A percentile compares a stretch with the other conserved stretches of the same genome.
Evolutionary conservation across 2,329 filamentous ascomycete genomes (phyloP).

Genomic region (Sphaerulina vaccinii): DNA sequence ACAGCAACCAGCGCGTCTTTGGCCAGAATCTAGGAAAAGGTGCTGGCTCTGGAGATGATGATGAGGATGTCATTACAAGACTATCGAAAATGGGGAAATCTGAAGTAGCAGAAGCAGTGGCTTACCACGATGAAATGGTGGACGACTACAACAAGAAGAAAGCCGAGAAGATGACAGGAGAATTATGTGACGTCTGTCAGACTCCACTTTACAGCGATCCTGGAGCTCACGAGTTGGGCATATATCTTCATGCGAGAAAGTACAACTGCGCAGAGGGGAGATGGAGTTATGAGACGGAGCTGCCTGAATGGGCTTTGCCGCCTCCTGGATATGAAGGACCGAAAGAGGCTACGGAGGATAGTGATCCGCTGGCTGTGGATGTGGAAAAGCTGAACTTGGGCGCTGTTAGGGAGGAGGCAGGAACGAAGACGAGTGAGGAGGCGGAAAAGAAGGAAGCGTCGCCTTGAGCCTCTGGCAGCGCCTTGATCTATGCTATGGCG

Average conservation of each 20-base stretch:
- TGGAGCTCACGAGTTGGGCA: constrained; percentile 80
- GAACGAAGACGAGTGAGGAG: too few species aligned
- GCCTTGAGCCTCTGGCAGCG: too few species aligned
- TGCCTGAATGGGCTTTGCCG: constrained; percentile 85
- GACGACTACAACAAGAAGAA: constrained; percentile 85
- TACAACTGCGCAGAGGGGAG: constrained; percentile 80
- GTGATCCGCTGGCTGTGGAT: constrained; percentile 47
- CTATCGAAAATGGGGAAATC: constrained; percentile 90
- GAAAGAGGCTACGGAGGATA: constrained; percentile 58
- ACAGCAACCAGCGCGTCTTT: constrained; percentile 91
- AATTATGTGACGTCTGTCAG: constrained; percentile 75
- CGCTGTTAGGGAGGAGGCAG: background rate
- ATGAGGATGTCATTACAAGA: constrained; percentile 85
- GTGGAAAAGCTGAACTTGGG: constrained; percentile 39
- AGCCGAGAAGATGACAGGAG: constrained; percentile 89
- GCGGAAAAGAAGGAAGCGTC: too few species aligned
- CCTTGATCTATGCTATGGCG: too few species aligned
- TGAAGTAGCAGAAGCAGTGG: constrained; percentile 84
- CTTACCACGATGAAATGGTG: constrained; percentile 92
- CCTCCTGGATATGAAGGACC: constrained; percentile 71
- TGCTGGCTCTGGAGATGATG: constrained; percentile 68
- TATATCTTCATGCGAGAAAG: constrained; percentile 88
- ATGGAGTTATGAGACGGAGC: constrained; percentile 83
- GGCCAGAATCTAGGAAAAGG: constrained; percentile 71
- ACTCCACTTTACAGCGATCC: constrained; percentile 93